Evolutionary conservation across 2,329 filamentous ascomycete species (phyloP), one percentile per base, ranked within the genome.

Genomic region (Pyrenochaeta sp.): DNA sequence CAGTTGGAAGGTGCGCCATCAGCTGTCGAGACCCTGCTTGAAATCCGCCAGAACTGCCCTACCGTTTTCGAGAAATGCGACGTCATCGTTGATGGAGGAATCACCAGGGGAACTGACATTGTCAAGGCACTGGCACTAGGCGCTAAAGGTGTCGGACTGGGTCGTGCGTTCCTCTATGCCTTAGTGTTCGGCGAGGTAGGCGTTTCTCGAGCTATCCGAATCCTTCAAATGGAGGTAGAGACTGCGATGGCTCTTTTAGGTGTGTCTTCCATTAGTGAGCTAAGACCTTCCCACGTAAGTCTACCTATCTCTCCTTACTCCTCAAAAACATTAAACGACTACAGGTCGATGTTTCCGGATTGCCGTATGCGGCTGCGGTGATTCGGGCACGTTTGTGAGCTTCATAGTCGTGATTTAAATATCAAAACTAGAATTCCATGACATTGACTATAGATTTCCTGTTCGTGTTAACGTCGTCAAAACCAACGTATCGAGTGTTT

Each of bases 51-150:
- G 64, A 84, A 83, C 60, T 87, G 84, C 45, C 87, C 88, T 0
- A 79, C 84, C 52, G 80, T 90, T 0, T 86, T 90, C 49, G 81
- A 83, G 32, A 76, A 75, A 50, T 79, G 90, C 73, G 85, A 89
- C 65, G 83, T 90, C 0, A 85, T 84, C 49, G 78, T 90, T 13
- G 88, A 91, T 61, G 87, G 88, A 0, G 88, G 89, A 0, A 82
- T 91, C 27, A 81, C 82, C 24, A 78, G 88, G 25, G 88, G 88
- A 0, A 85, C 86, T 0, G 88, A 91, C 67, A 84, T 91, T 3
- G 82, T 91, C 65, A 91, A 91, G 71, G 87, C 86, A 0, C 68
- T 91, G 9, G 88, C 86, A 50, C 76, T 91, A 0, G 88, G 88
- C 0, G 88, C 87, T 0, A 87, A 79, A 50, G 87, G 84, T 0